Conservation (phyloP, 208 protist species). For the Naegleria lovaniensis region DNA sequence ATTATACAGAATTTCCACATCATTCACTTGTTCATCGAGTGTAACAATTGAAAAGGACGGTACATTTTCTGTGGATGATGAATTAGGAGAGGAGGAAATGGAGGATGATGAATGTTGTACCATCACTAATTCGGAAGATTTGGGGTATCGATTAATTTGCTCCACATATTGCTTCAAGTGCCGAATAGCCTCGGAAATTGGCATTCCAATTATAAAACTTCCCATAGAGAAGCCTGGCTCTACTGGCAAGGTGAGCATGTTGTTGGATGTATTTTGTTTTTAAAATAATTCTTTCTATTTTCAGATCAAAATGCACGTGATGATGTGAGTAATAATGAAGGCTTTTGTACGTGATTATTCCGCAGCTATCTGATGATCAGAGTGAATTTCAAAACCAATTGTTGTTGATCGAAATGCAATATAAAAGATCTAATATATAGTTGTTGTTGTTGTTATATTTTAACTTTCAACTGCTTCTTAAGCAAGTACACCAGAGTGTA, state of each 20-base stretch:
- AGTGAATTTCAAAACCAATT: too few species aligned
- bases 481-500: too few species aligned
- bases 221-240: not conserved
- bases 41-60: not conserved
- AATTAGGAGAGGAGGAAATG: not conserved
- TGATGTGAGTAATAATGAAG: too few species aligned
- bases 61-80: not conserved
- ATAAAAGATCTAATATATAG: too few species aligned
- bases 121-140: not conserved
- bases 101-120: not conserved
- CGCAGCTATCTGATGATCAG: too few species aligned
- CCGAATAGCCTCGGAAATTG: constrained; percentile 20
- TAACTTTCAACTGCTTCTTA: too few species aligned
- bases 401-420: too few species aligned
- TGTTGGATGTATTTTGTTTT: not conserved
- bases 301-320: too few species aligned
- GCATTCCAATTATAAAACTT: constrained; percentile 9
- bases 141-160: not conserved
- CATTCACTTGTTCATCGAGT: not conserved
- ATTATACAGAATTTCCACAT: constrained; percentile 16
- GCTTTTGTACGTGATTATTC: too few species aligned
- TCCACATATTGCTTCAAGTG: not conserved
- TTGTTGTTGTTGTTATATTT: too few species aligned
- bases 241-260: not conserved
- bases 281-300: too few species aligned